A percentile compares a stretch with the other conserved stretches of the same genome.
Evolutionary conservation across 768 basidiomycete genomes (phyloP).

Genomic region (Xanthoconium purpureum): DNA sequence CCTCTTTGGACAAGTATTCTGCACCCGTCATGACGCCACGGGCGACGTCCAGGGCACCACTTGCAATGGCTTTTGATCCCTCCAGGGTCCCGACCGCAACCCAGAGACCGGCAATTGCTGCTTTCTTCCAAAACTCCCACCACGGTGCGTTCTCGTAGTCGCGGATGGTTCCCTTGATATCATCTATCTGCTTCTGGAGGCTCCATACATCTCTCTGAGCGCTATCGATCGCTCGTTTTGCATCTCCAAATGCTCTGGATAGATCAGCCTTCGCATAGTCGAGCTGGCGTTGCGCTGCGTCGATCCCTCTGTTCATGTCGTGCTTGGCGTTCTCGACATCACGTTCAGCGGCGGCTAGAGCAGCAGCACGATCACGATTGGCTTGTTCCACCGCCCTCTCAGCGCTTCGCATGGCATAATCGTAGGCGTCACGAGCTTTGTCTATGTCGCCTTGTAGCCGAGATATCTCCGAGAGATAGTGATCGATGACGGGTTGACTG

Average conservation of each 20-base stretch:
- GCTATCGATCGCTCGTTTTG: not conserved
- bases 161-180: not conserved
- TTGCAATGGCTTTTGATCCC: not conserved
- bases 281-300: not conserved
- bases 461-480: not conserved
- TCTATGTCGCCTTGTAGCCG: not conserved
- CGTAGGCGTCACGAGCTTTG: not conserved
- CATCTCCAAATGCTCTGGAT: not conserved
- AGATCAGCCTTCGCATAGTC: not conserved
- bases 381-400: not conserved
- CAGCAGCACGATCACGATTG: not conserved
- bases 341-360: not conserved
- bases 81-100: not conserved
- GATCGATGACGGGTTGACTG: not conserved
- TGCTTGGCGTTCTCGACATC: not conserved
- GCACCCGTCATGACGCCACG: not conserved
- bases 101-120: not conserved
- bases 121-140: not conserved
- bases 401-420: not conserved
- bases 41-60: not conserved
- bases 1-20: not conserved
- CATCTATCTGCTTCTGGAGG: not conserved
- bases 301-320: not conserved
- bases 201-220: not conserved
- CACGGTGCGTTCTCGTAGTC: not conserved